These are phyloP conservation scores for Pseudopithomyces maydicus DNA, from an alignment of 2,329 filamentous ascomycete genomes.

Conservation along the genomic window DNA sequence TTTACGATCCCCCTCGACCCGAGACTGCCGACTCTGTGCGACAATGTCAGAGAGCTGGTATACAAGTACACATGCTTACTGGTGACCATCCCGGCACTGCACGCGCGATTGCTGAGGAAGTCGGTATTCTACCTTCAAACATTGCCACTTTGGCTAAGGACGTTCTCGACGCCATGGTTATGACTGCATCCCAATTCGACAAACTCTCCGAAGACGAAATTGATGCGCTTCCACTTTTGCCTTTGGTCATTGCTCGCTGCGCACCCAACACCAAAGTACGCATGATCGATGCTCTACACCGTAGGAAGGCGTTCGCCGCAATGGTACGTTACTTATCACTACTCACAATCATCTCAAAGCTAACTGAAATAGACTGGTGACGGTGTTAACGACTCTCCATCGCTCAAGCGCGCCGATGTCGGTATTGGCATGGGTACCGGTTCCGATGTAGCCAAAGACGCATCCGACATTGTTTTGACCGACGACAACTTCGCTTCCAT, in stretches of 20 bases:
- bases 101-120: slow-evolving; percentile 53
- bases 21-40: slow-evolving; percentile 68
- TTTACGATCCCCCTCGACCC: slow-evolving; percentile 83
- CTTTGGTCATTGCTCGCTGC: slow-evolving; percentile 82
- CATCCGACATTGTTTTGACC: slow-evolving; percentile 81
- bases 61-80: slow-evolving; percentile 56
- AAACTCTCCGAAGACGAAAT: slow-evolving; percentile 76
- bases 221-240: slow-evolving; percentile 73
- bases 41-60: slow-evolving; percentile 52
- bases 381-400: slow-evolving; percentile 85
- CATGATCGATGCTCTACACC: slow-evolving; percentile 87
- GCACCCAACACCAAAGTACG: slow-evolving; percentile 85
- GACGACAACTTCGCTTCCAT: slow-evolving; percentile 91
- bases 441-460: slow-evolving; percentile 84
- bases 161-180: slow-evolving; percentile 39
- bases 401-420: slow-evolving; percentile 79
- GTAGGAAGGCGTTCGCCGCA: slow-evolving; percentile 75
- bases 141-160: slow-evolving; percentile 28
- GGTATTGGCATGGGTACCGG: slow-evolving; percentile 92
- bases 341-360: background rate
- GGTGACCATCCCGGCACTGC: slow-evolving; percentile 54
- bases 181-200: slow-evolving; percentile 69
- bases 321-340: slow-evolving; percentile 56
- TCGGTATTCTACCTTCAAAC: slow-evolving; percentile 50
- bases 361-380: slow-evolving; percentile 66